Evolutionary conservation across 2,329 filamentous ascomycete species (phyloP).

Genomic region (Aspergillus awamori): DNA sequence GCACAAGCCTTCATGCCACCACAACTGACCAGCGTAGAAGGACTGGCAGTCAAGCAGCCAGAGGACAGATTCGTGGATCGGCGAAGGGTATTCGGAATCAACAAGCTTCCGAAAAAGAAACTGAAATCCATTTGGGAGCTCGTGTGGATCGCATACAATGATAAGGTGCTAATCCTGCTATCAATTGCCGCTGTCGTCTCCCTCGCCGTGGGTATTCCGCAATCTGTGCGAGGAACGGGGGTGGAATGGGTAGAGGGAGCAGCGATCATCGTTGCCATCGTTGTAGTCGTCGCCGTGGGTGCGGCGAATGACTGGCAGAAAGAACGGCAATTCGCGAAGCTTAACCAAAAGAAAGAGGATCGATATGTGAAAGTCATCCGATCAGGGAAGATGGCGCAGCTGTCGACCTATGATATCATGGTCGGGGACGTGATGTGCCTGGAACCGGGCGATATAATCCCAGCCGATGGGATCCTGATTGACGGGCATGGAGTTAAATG

Average conservation of each 20-base stretch:
- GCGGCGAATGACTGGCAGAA: conserved; percentile 84
- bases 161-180: conserved; percentile 74
- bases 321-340: conserved; percentile 76
- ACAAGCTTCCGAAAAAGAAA: conserved; percentile 67
- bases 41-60: conserved; percentile 56
- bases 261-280: conserved; percentile 74
- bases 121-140: conserved; percentile 70
- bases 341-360: conserved; percentile 79
- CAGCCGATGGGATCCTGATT: conserved; percentile 72
- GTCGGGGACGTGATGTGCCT: conserved; percentile 74
- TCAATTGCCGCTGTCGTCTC: conserved; percentile 72
- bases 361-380: conserved; percentile 71
- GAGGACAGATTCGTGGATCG: conserved; percentile 61
- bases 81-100: conserved; percentile 70
- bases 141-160: conserved; percentile 80
- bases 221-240: conserved; percentile 62
- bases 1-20: too few species aligned
- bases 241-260: conserved; percentile 83
- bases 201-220: conserved; percentile 72
- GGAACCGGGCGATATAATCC: conserved; percentile 72
- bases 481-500: conserved; percentile 67
- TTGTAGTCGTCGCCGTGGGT: conserved; percentile 74
- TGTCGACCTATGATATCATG: conserved; percentile 70
- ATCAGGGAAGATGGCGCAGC: too few species aligned
- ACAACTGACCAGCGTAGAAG: too few species aligned